These are phyloP conservation scores for Yamadazyma taylorii DNA, from an alignment of 1,139 yeast genomes.

Conservation along the genomic window DNA sequence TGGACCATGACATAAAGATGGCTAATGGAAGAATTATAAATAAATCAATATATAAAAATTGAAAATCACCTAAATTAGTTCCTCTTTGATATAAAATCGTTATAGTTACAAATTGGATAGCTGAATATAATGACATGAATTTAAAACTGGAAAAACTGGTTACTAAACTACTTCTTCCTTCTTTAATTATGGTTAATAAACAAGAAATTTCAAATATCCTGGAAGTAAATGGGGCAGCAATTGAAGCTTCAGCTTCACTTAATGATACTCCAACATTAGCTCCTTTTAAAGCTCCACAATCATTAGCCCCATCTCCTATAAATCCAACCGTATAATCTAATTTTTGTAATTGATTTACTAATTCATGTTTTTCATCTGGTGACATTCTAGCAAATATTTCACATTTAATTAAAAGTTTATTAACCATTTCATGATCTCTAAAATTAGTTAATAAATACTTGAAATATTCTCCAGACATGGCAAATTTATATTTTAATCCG, in stretches of 20 bases:
- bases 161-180: constrained; percentile 92
- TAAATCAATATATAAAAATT: constrained; percentile 89
- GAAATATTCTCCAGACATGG: constrained; percentile 91
- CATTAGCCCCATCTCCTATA: constrained; percentile 98
- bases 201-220: constrained; percentile 88
- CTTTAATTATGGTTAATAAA: constrained; percentile 84
- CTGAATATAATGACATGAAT: constrained; percentile 95
- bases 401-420: constrained; percentile 68
- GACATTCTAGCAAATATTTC: constrained; percentile 95
- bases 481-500: constrained; percentile 56
- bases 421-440: constrained; percentile 40
- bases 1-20: constrained; percentile 95
- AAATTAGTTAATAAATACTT: constrained; percentile 65
- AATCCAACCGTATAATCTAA: constrained; percentile 93
- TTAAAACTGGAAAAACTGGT: constrained; percentile 96
- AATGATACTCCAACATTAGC: constrained; percentile 96
- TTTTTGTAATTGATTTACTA: constrained; percentile 81
- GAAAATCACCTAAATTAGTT: constrained; percentile 95
- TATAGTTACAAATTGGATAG: constrained; percentile 90
- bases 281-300: constrained; percentile 96
- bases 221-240: constrained; percentile 97
- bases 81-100: constrained; percentile 84
- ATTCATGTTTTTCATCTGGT: constrained; percentile 96
- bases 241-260: constrained; percentile 97
- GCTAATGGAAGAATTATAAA: constrained; percentile 91